These are phyloP conservation scores for Leucocoprinus leucothites DNA, from an alignment of 768 basidiomycete genomes.

Conservation along the genomic window DNA sequence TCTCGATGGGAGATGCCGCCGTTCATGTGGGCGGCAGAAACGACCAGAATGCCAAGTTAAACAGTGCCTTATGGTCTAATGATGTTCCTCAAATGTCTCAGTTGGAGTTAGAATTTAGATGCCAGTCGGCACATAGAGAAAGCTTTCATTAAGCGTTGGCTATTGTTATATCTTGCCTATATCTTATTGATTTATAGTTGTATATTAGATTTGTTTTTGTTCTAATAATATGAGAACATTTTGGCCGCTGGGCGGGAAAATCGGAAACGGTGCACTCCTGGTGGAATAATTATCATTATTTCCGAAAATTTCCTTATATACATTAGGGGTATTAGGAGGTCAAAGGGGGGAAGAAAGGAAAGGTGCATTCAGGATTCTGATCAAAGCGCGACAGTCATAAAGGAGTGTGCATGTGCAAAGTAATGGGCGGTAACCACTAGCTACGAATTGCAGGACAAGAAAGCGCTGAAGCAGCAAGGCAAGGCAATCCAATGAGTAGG, in stretches of 20 bases:
- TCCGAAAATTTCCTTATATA: constrained; percentile 4
- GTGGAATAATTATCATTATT: constrained; percentile 6
- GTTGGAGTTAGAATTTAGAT: neutral
- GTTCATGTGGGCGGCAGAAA: too few relatives aligned
- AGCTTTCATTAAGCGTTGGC: neutral
- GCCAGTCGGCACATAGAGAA: neutral
- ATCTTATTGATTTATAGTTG: neutral
- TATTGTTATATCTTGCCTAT: too few relatives aligned
- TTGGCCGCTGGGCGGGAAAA: neutral
- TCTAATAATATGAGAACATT: neutral
- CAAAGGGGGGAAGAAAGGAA: neutral
- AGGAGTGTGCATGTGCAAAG: neutral
- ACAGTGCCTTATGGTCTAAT: neutral
- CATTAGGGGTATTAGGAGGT: neutral
- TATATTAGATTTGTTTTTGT: neutral
- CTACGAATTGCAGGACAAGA: constrained; percentile 12
- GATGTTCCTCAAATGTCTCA: neutral
- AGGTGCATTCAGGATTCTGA: constrained; percentile 4
- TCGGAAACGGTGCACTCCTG: too few relatives aligned
- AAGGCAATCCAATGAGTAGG: neutral
- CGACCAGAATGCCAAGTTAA: neutral
- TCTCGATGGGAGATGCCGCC: neutral
- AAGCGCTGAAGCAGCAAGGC: neutral
- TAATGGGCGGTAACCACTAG: constrained; percentile 1
- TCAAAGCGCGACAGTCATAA: neutral